Evolutionary conservation across 2,329 filamentous ascomycete species (phyloP).

Genomic region (Aspergillus sp.): DNA sequence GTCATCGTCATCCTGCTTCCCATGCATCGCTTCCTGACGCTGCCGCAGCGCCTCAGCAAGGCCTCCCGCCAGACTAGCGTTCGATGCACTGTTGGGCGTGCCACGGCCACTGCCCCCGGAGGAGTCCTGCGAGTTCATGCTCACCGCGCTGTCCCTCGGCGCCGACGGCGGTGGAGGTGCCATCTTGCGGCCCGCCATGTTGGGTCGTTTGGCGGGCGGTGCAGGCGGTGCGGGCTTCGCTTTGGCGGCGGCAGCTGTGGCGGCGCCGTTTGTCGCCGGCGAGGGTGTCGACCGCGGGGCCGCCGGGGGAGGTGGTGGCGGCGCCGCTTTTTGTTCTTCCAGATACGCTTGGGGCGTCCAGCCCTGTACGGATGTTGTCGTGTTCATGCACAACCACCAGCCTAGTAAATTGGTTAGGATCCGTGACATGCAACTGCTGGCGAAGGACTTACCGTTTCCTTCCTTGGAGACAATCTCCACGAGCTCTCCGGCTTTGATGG

Average conservation of each 20-base stretch:
- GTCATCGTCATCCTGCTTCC: constrained; percentile 66
- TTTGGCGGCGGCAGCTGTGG: constrained; percentile 46
- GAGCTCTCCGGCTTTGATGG: constrained; percentile 74
- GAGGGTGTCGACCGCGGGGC: constrained; percentile 57
- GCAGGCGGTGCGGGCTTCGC: constrained; percentile 71
- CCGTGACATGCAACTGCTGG: background rate
- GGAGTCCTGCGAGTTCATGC: constrained; percentile 51
- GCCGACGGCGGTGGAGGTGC: constrained; percentile 63
- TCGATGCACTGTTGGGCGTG: constrained; percentile 60
- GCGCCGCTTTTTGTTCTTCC: constrained; percentile 64
- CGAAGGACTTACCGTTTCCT: constrained; percentile 72
- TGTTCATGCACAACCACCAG: constrained; percentile 91
- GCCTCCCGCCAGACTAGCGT: constrained; percentile 67
- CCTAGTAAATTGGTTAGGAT: constrained; percentile 53
- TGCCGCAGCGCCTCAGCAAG: constrained; percentile 76
- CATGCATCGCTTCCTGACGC: constrained; percentile 73
- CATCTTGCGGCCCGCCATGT: constrained; percentile 66
- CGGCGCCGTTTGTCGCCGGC: constrained; percentile 56
- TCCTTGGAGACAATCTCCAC: constrained; percentile 93
- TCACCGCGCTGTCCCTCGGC: constrained; percentile 64
- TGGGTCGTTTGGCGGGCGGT: constrained; percentile 78
- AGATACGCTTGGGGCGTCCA: constrained; percentile 96
- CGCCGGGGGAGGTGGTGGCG: constrained; percentile 55
- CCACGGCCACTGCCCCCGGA: constrained; percentile 65
- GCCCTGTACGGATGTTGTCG: constrained; percentile 67